Conservation (phyloP, 306 rosid species). For the Styphnolobium japonicum region DNA sequence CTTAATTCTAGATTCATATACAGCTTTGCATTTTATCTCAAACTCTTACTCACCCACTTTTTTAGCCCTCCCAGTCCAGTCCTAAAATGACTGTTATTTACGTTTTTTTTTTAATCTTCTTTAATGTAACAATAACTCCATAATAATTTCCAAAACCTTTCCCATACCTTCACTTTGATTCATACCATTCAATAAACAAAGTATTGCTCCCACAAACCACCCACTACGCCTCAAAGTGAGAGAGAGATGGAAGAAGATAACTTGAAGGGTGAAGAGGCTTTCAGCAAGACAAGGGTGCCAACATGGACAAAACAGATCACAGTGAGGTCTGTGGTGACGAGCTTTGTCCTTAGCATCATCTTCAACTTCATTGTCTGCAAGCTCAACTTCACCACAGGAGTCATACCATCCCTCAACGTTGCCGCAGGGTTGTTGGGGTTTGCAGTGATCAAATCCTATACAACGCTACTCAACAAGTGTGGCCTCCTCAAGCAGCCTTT, state of each 20-base stretch:
- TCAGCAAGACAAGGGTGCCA: slow-evolving; percentile 36
- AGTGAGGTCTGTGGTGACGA: slow-evolving; percentile 47
- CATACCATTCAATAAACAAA: too few relatives aligned
- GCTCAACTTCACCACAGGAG: slow-evolving; percentile 73
- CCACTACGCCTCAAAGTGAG: too few relatives aligned
- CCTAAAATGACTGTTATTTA: too few relatives aligned
- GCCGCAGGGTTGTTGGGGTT: slow-evolving; percentile 78
- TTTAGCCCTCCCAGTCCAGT: too few relatives aligned
- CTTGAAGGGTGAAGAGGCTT: slow-evolving; percentile 51
- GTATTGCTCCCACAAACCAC: too few relatives aligned
- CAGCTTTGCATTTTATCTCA: too few relatives aligned
- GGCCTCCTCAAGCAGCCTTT: slow-evolving; percentile 66
- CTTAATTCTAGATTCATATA: too few relatives aligned
- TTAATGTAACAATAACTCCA: too few relatives aligned
- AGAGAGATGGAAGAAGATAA: not conserved
- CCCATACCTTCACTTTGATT: too few relatives aligned
- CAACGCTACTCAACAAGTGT: slow-evolving; percentile 28
- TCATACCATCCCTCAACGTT: slow-evolving; percentile 73
- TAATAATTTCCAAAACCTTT: too few relatives aligned
- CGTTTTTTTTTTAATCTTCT: too few relatives aligned
- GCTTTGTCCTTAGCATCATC: slow-evolving; percentile 46
- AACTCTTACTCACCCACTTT: too few relatives aligned
- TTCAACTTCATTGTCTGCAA: slow-evolving; percentile 67
- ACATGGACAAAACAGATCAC: slow-evolving; percentile 68
- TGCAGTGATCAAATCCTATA: slow-evolving; percentile 51